A percentile compares a stretch with the other conserved stretches of the same genome.
Conservation (phyloP, 2,329 filamentous ascomycete genomes). For the Huntiella savannae region DNA sequence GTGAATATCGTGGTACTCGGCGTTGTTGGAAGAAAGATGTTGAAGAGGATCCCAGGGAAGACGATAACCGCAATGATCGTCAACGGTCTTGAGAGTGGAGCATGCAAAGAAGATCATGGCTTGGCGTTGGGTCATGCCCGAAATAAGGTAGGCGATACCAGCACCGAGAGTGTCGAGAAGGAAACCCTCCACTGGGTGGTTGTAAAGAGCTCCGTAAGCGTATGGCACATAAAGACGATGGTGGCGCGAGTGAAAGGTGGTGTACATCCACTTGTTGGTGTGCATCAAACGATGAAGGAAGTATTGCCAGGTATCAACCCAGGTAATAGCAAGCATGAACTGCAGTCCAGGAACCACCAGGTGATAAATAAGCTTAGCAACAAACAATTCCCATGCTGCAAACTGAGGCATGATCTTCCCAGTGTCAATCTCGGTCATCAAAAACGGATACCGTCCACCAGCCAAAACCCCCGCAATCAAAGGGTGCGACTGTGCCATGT, state of each 20-base stretch:
- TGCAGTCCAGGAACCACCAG: slow-evolving; percentile 57
- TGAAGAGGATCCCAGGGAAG: slow-evolving; percentile 91
- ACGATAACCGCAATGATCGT: slow-evolving; percentile 93
- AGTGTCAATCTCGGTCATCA: slow-evolving; percentile 37
- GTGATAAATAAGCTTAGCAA: slow-evolving; percentile 67
- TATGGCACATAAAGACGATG: slow-evolving; percentile 96
- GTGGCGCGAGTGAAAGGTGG: slow-evolving; percentile 83
- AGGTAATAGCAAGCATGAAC: slow-evolving; percentile 50
- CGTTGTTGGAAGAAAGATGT: slow-evolving; percentile 83
- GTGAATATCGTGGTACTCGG: slow-evolving; percentile 92
- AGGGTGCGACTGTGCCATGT: slow-evolving; percentile 50
- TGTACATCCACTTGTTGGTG: slow-evolving; percentile 91
- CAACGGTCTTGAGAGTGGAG: slow-evolving; percentile 88
- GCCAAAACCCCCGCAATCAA: slow-evolving; percentile 55
- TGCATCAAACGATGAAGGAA: slow-evolving; percentile 95
- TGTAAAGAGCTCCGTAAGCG: slow-evolving; percentile 91
- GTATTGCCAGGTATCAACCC: slow-evolving; percentile 96
- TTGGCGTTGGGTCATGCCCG: slow-evolving; percentile 68
- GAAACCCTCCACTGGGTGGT: slow-evolving; percentile 88
- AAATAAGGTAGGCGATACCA: slow-evolving; percentile 61
- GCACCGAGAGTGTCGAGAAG: slow-evolving; percentile 80
- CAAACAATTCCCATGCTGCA: slow-evolving; percentile 59
- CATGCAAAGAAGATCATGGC: slow-evolving; percentile 77
- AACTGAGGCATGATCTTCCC: slow-evolving; percentile 49
- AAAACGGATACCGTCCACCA: slow-evolving; percentile 62